A percentile compares a stretch with the other conserved stretches of the same genome.
Evolutionary conservation across 2,329 filamentous ascomycete species (phyloP).

Genomic region (Aureobasidium subglaciale): DNA sequence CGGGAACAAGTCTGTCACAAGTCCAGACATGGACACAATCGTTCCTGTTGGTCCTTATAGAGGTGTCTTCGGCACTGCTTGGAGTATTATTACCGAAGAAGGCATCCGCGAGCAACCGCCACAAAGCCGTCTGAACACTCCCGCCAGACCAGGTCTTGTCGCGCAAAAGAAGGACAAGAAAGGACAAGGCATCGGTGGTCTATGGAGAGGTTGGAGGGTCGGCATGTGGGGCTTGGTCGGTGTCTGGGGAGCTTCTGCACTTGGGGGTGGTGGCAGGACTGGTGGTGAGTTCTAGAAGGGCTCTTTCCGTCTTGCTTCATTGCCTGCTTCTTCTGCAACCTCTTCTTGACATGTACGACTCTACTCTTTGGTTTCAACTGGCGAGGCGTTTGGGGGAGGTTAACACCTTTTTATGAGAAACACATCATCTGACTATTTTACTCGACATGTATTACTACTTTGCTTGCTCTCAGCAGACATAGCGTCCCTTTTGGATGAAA

Average conservation of each 20-base stretch:
- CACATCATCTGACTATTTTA: not conserved
- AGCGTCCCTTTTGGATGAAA: too few relatives aligned
- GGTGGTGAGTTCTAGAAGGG: constrained; percentile 16
- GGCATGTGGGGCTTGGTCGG: constrained; percentile 72
- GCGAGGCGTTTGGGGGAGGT: constrained; percentile 2
- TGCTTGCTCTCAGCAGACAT: too few relatives aligned
- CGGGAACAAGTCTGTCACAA: constrained; percentile 21
- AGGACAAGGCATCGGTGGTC: constrained; percentile 61
- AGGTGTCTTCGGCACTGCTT: constrained; percentile 88
- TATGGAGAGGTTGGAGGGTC: constrained; percentile 70
- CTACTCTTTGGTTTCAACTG: constrained; percentile 1
- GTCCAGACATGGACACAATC: constrained; percentile 56
- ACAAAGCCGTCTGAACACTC: constrained; percentile 25
- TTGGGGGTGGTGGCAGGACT: constrained; percentile 14
- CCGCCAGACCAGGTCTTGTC: constrained; percentile 26
- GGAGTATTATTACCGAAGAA: constrained; percentile 76
- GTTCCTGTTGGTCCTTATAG: constrained; percentile 73
- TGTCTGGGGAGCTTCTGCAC: constrained; percentile 46
- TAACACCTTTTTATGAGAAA: not conserved
- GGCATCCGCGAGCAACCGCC: constrained; percentile 45
- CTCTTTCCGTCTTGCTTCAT: not conserved
- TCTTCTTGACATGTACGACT: not conserved
- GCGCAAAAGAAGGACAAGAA: constrained; percentile 40
- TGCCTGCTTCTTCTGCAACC: not conserved
- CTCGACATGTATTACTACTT: not conserved